These are phyloP conservation scores for Mycena crocata DNA, from an alignment of 768 basidiomycete species.

Conservation along the genomic window DNA sequence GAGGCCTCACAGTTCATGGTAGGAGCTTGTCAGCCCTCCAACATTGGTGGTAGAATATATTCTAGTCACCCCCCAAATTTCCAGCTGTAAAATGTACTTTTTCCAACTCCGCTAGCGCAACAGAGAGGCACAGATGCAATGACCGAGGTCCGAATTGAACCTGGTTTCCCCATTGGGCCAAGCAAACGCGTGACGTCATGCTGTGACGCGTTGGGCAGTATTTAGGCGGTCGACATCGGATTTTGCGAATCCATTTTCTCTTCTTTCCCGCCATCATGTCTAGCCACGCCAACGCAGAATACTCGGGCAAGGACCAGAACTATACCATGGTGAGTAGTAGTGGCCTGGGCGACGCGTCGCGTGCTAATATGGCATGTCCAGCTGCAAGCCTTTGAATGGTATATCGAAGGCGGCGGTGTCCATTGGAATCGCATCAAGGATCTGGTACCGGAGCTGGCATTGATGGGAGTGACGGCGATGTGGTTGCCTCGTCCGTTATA, in stretches of 20 bases:
- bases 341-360: neutral
- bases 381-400: constrained; percentile 42
- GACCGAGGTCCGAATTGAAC: too few relatives aligned
- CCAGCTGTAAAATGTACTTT: too few relatives aligned
- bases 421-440: constrained; percentile 38
- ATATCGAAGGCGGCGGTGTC: constrained; percentile 34
- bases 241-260: neutral
- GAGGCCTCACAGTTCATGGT: too few relatives aligned
- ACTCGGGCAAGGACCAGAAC: constrained; percentile 34
- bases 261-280: constrained; percentile 31
- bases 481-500: constrained; percentile 37
- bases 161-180: too few relatives aligned
- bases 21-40: too few relatives aligned
- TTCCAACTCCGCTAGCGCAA: neutral
- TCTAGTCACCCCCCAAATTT: too few relatives aligned
- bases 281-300: constrained; percentile 35
- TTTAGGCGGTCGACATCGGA: neutral
- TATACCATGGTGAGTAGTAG: constrained; percentile 32
- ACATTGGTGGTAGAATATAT: too few relatives aligned
- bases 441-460: constrained; percentile 30
- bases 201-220: too few relatives aligned
- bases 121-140: too few relatives aligned
- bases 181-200: too few relatives aligned
- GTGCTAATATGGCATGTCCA: neutral
- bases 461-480: constrained; percentile 38